These are phyloP conservation scores for Tolypocladium cylindrosporum DNA, from an alignment of 2,329 filamentous ascomycete species.

Conservation along the genomic window DNA sequence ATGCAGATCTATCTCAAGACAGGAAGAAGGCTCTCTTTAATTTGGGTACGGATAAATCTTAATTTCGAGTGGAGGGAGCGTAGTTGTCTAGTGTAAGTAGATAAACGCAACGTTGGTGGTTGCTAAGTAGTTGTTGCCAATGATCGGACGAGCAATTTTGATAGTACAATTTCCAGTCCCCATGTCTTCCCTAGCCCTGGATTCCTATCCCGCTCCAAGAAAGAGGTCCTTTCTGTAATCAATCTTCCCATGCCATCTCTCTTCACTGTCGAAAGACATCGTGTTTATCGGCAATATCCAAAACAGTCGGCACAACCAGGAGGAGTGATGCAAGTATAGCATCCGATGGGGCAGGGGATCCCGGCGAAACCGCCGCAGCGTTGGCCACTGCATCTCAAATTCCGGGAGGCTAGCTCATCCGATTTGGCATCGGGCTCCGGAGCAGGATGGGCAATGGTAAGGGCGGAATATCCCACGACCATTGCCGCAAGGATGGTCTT, in stretches of 20 bases:
- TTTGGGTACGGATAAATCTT: too few relatives aligned
- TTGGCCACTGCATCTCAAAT: background rate
- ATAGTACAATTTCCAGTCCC: background rate
- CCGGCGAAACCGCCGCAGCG: background rate
- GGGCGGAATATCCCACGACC: background rate
- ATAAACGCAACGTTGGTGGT: too few relatives aligned
- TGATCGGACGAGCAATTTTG: background rate
- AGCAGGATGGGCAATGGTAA: background rate
- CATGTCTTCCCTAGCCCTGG: background rate
- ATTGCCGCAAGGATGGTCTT: background rate
- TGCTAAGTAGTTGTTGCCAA: background rate
- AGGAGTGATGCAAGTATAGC: background rate
- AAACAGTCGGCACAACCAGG: background rate
- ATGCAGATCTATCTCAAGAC: too few relatives aligned
- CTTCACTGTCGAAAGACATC: background rate
- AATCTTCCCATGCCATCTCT: background rate
- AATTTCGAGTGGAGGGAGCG: too few relatives aligned
- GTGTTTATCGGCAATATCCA: background rate
- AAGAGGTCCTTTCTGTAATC: background rate
- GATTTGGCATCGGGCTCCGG: background rate
- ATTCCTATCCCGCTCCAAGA: background rate
- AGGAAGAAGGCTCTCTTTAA: too few relatives aligned
- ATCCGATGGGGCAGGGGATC: background rate
- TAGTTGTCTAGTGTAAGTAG: too few relatives aligned
- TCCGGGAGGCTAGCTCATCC: background rate